Evolutionary conservation across 2,329 filamentous ascomycete genomes (phyloP), one percentile per base, ranked within the genome.

Genomic region (Trichoderma gracile): DNA sequence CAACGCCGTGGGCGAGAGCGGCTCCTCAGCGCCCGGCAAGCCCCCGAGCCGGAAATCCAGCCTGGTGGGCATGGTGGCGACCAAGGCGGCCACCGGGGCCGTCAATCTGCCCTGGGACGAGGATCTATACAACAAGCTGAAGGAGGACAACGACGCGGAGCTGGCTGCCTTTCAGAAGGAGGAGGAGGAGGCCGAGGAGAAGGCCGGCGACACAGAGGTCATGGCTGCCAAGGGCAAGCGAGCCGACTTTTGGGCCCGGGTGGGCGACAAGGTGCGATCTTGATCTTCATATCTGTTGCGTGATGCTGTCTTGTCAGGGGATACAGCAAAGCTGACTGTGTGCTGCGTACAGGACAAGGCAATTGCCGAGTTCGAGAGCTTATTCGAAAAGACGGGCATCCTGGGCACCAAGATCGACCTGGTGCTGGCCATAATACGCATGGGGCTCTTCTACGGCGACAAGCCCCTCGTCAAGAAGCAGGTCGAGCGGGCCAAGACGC

Each of bases 381-480:
- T 98, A 62, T 92, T 97, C 71, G 93, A 98, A 76, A 97, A 97
- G 84, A 98, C 93, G n/a, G 91, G 93, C 68, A 92, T 97, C 71
- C 85, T 99, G 67, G 95, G 94, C 72, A 94, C 91, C 70, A 98
- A 97, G 83, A 99, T 99, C 77, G 95, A 99, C 78, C 84, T 99
- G 59, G 92, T 97, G 56, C 89, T 99, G 64, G 95, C 95, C 71
- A 95, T 98, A 81, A 94, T 98, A 81, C 92, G 95, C 66, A 89
- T 97, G 76, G 93, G 91, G 42, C 85, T 99, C 65, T 99, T 99
- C 83, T 99, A 96, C 75, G 93, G 93, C 69, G 95, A 99, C 79
- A 93, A 93, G 79, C 78, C 90, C 46, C 86, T 95, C 63, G 93
- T 97, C 55, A 96, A 96, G 86, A 97, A 96, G 84, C 91, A 92